phyloP scores from a whole-genome alignment of 2,329 filamentous ascomycete species.

The Aspergillus ochraceus region DNA sequence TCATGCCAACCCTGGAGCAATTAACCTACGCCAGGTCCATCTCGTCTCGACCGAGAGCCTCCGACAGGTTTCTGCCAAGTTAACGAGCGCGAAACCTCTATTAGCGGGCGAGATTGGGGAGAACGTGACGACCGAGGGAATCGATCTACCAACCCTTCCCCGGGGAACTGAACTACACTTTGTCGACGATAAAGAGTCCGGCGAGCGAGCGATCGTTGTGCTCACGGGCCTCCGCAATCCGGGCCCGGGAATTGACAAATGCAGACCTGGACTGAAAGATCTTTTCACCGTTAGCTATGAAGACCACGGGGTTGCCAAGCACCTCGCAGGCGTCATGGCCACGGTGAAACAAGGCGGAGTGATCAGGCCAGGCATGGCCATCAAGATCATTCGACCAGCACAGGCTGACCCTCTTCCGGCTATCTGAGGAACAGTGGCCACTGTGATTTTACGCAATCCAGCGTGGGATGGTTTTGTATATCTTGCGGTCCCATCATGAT shows the following conservation, averaged over 20 bases:
- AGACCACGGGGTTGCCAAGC: neutral
- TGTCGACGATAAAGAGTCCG: neutral
- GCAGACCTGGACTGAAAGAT: constrained; percentile 1
- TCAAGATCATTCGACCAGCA: neutral
- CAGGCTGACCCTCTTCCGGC: neutral
- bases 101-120: constrained; percentile 6
- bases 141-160: constrained; percentile 7
- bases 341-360: constrained; percentile 1
- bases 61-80: neutral
- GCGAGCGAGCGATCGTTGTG: neutral
- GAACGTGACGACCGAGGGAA: constrained; percentile 15
- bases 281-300: neutral
- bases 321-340: constrained; percentile 5
- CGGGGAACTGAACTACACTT: constrained; percentile 11
- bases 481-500: neutral
- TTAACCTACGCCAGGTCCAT: constrained; percentile 1
- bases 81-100: neutral
- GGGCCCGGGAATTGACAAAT: constrained; percentile 2
- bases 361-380: constrained; percentile 1
- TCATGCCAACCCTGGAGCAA: neutral
- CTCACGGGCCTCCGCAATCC: constrained; percentile 1
- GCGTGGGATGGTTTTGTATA: too few species aligned
- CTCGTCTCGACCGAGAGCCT: constrained; percentile 5
- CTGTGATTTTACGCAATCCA: neutral
- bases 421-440: neutral